phyloP scores from a whole-genome alignment of 2,329 filamentous ascomycete species.

The Colletotrichum tropicicola region DNA sequence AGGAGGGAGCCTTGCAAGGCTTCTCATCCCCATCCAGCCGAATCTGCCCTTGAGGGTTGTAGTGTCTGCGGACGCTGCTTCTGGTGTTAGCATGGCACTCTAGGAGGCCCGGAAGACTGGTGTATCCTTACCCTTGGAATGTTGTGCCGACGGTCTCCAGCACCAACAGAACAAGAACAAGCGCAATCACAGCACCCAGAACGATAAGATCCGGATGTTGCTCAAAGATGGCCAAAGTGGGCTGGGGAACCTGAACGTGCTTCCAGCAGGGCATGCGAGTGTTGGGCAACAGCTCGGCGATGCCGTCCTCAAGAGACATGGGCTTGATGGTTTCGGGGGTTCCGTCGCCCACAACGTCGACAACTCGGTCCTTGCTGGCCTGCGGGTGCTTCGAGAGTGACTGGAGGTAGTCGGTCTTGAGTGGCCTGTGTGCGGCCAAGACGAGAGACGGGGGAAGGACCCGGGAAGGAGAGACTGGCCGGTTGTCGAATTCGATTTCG shows the following conservation, averaged over 20 bases:
- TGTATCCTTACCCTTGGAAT: conserved; percentile 20
- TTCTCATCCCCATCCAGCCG: conserved; percentile 22
- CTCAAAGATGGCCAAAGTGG: conserved; percentile 8
- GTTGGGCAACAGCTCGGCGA: conserved; percentile 10
- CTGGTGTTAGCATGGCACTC: neutral
- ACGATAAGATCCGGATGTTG: conserved; percentile 27
- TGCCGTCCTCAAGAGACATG: conserved; percentile 10
- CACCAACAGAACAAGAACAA: conserved; percentile 17
- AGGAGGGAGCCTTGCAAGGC: conserved; percentile 5
- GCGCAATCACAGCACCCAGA: conserved; percentile 21
- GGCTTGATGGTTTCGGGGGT: conserved; percentile 21
- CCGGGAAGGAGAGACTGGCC: conserved; percentile 17
- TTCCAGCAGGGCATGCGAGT: conserved; percentile 11
- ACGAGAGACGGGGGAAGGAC: conserved; percentile 19
- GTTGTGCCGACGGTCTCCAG: conserved; percentile 24
- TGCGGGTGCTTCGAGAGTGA: conserved; percentile 1
- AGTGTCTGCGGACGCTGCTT: conserved; percentile 19
- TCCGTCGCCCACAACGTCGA: conserved; percentile 27
- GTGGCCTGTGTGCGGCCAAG: conserved; percentile 15
- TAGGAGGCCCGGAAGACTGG: neutral
- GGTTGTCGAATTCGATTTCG: conserved; percentile 23
- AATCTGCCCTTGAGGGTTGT: conserved; percentile 14
- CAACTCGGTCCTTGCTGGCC: conserved; percentile 17
- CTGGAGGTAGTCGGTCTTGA: conserved; percentile 30
- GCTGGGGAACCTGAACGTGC: conserved; percentile 1